Conservation (phyloP, 768 basidiomycete genomes). For the Hortiboletus campestris region DNA sequence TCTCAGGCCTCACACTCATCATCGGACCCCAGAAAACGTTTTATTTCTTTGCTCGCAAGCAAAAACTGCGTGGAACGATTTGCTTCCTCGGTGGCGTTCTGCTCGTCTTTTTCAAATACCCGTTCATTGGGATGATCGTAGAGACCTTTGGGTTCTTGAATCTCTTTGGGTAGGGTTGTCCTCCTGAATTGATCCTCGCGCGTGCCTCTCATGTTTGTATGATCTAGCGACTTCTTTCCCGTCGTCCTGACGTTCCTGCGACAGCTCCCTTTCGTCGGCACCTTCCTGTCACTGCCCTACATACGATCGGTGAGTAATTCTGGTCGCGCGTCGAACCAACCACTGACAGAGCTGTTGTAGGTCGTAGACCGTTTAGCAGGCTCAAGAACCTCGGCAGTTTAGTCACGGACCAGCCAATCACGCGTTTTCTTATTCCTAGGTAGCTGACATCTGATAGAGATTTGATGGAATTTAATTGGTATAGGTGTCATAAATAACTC, state of each 20-base stretch:
- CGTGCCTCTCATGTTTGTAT: background rate
- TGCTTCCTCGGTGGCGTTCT: constrained; percentile 90
- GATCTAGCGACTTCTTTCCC: constrained; percentile 92
- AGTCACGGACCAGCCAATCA: constrained; percentile 17
- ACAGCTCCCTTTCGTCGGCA: constrained; percentile 91
- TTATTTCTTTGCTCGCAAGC: constrained; percentile 94
- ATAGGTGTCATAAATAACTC: constrained; percentile 8
- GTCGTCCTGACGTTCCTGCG: constrained; percentile 96
- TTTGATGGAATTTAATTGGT: constrained; percentile 16
- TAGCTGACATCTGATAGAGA: constrained; percentile 10
- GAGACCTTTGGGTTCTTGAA: constrained; percentile 98
- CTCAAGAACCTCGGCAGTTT: constrained; percentile 73
- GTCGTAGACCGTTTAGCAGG: constrained; percentile 78
- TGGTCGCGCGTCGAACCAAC: background rate
- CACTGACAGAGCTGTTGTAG: constrained; percentile 36
- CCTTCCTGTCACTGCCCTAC: constrained; percentile 81
- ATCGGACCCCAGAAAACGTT: constrained; percentile 97
- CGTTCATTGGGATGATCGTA: constrained; percentile 88
- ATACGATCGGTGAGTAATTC: constrained; percentile 65
- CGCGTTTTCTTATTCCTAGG: background rate
- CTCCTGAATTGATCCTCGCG: background rate
- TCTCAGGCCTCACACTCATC: constrained; percentile 92
- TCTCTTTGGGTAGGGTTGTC: constrained; percentile 76
- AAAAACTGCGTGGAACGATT: constrained; percentile 87
- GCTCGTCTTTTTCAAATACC: constrained; percentile 94